Evolutionary conservation across 768 basidiomycete genomes (phyloP), one percentile per base, ranked within the genome.

Genomic region (Trametes meyenii): DNA sequence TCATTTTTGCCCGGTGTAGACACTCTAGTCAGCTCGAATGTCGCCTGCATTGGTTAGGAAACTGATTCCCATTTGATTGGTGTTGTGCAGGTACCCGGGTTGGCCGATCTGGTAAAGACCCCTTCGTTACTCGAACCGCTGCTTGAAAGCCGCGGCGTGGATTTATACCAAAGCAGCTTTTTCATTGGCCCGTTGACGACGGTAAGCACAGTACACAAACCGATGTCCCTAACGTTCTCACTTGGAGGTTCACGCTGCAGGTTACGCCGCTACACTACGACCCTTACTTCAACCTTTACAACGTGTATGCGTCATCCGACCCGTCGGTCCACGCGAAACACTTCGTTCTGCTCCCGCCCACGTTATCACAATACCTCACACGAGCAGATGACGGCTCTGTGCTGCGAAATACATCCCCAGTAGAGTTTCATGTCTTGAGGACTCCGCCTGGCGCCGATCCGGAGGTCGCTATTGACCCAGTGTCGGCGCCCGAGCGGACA

Each of bases 211-310:
- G 2, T 8, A n/a, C 17, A 14, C 17, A 19, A 35, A 38, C 3
- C 8, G 1, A 5, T 5, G 5, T 5, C 7, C n/a, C 8, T n/a
- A 19, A 10, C 36, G 17, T 24, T 16, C 36, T 39, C 11, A n/a
- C 33, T 16, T 23, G 14, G 14, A 19, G 40, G 2, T 24, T 35
- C 10, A 36, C 29, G 29, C 33, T 36, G 24, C 35, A 71, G 70
- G 56, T 71, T 14, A 69, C 65, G 1, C 66, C 70, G 17, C 49
- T 71, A 23, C 70, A 71, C 35, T 56, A 63, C 55, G 70, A 71
- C 55, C 63, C 68, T 29, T 71, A 71, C 64, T 57, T 54, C 55
- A 71, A 71, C 61, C 52, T 68, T 0, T 69, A 66, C 63, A 61
- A 62, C 43, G 57, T 71, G 8, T 51, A 62, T 29, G 66, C 70